A percentile compares a stretch with the other conserved stretches of the same genome.
Conservation (phyloP, 108 stramenopile species). For the Pseudonitzschia multistriata region DNA sequence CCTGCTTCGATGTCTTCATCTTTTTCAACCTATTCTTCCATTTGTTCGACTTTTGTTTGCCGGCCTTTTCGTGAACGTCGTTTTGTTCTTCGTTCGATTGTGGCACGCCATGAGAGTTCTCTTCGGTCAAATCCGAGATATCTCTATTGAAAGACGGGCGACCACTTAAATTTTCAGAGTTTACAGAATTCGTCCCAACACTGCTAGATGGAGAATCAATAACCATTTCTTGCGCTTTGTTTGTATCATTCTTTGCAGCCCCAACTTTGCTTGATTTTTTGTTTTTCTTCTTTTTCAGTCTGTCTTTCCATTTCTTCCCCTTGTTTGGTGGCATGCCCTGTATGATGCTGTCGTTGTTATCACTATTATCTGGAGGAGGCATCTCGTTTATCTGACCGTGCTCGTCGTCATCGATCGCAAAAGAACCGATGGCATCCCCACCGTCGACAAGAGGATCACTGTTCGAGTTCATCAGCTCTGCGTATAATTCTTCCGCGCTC, state of each 20-base stretch:
- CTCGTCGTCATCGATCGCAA: background rate
- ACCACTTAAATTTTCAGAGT: background rate
- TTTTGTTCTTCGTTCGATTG: background rate
- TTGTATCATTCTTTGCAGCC: background rate
- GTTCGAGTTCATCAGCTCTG: background rate
- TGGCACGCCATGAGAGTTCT: background rate
- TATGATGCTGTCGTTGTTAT: conserved; percentile 6
- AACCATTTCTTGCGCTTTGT: background rate
- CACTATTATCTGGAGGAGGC: background rate
- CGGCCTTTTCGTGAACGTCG: background rate
- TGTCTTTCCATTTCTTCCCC: conserved; percentile 23
- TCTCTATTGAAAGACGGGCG: conserved; percentile 8
- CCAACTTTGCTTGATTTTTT: background rate
- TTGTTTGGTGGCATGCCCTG: conserved; percentile 14
- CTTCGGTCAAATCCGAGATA: background rate
- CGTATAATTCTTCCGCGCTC: no score
- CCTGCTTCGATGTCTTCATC: conserved; percentile 1
- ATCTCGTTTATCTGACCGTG: background rate
- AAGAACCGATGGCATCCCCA: background rate
- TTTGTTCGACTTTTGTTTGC: conserved; percentile 9
- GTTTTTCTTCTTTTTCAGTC: conserved; percentile 13
- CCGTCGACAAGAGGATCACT: background rate
- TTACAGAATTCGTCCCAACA: background rate
- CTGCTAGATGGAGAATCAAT: background rate
- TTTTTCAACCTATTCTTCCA: conserved; percentile 15